phyloP scores from a whole-genome alignment of 768 basidiomycete genomes.

The Infundibulicybe gibba region DNA sequence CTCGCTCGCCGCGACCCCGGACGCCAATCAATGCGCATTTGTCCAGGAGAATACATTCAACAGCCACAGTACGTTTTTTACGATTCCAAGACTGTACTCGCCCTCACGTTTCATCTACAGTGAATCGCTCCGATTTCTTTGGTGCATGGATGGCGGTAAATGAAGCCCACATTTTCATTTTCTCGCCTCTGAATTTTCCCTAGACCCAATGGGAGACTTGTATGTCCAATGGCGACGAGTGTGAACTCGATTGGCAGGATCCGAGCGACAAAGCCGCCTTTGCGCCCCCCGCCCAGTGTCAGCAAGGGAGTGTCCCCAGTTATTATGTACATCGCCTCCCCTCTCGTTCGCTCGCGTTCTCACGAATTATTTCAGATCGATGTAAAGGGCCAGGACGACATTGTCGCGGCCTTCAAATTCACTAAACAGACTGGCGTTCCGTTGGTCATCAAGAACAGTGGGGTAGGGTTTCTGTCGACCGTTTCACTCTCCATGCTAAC shows the following conservation, averaged over 20 bases:
- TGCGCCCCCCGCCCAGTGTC: constrained; percentile 24
- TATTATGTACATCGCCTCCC: constrained; percentile 27
- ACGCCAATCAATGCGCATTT: no score
- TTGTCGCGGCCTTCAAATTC: constrained; percentile 42
- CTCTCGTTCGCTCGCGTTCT: neutral
- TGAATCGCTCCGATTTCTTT: no score
- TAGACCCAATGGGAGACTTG: constrained; percentile 55
- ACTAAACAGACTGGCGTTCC: constrained; percentile 31
- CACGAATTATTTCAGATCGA: constrained; percentile 29
- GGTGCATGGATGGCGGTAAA: no score
- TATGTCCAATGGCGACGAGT: constrained; percentile 38
- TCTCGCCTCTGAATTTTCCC: no score
- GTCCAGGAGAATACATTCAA: no score
- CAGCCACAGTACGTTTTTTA: no score
- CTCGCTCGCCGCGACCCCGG: constrained; percentile 3
- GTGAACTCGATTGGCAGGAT: constrained; percentile 39
- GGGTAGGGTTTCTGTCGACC: constrained; percentile 25
- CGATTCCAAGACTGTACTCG: no score
- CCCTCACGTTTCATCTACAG: no score
- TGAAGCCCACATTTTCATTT: no score
- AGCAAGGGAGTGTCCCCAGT: constrained; percentile 30
- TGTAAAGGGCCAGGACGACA: constrained; percentile 33
- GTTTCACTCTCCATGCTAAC: neutral
- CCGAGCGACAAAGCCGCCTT: constrained; percentile 22
- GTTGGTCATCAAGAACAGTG: constrained; percentile 49